Base-by-base conservation (phyloP, 176 grass and related monocot species). In the Triticum monococcum region DNA sequence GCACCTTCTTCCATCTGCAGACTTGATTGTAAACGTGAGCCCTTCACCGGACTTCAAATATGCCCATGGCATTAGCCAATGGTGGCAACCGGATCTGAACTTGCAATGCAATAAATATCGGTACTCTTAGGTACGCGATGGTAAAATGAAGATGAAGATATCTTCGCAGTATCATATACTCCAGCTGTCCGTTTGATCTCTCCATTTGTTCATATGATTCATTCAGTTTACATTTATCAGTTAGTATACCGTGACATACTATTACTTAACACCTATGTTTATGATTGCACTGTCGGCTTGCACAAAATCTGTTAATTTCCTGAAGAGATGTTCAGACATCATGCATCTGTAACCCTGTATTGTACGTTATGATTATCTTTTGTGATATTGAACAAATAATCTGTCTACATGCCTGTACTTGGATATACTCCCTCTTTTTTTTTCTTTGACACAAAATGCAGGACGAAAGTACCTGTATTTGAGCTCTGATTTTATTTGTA, bases 1-100 rank as follows among this genome's bases (percentile, higher is more conserved):
- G 86, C 92, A 99, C 85, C 90, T 99, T 82, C 90, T 99, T 81
- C 97, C 97, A 68, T 99, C 90, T 23, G 97, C 97, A 17, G 91
- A 99, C 85, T 68, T 99, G 26, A 96, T 89, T n/a, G 77, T 88
- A 65, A 99, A 93, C 70, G 40, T 87, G 36, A 89, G 88, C 65
- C 88, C 86, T 85, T 89, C 92, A 22, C 85, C 75, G 1, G 87
- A 94, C 78, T 99, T 96, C 85, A 91, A 84, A 89, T 90, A 86
- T 13, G 97, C 97, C 70, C 97, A 99, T 91, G 90, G 92, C 36
- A 89, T 99, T 86, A 86, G 93, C 68, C 97, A 99, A 30, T 99
- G 97, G 97, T 99, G 97, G 97, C 90, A 87, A 75, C 56, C 86
- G 68, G 90, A 94, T 63, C 50, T 90, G 64, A 79, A 89, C 70